A percentile compares a stretch with the other conserved stretches of the same genome.
These are phyloP conservation scores for Euphrasia confusa DNA, from an alignment of 257 asterid genomes.

Conservation along the genomic window DNA sequence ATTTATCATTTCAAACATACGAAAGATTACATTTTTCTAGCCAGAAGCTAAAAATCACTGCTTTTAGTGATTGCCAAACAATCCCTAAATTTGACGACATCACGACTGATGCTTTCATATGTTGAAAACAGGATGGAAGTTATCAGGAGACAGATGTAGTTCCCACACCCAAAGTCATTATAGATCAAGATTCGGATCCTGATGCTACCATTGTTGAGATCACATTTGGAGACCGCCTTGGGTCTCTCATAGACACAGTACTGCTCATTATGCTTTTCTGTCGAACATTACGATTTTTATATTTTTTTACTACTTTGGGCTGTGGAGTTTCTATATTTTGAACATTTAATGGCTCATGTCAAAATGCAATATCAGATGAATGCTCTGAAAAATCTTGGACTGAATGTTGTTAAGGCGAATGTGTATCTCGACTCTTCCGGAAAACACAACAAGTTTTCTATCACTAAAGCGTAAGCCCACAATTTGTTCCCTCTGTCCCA, in stretches of 20 bases:
- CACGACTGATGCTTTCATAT: slow-evolving; percentile 23
- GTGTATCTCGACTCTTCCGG: slow-evolving; percentile 94
- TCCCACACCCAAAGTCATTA: slow-evolving; percentile 73
- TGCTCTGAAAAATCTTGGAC: slow-evolving; percentile 78
- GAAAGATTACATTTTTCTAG: background rate
- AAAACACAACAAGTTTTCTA: slow-evolving; percentile 85
- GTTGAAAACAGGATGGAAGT: slow-evolving; percentile 56
- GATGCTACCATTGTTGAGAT: slow-evolving; percentile 88
- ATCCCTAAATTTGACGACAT: background rate
- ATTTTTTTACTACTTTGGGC: background rate
- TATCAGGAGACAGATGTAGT: slow-evolving; percentile 48
- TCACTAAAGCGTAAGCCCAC: slow-evolving; percentile 72
- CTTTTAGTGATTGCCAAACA: background rate
- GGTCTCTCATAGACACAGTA: slow-evolving; percentile 94
- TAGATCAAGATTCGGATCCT: slow-evolving; percentile 87
- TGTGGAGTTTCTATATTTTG: background rate
- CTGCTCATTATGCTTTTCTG: background rate
- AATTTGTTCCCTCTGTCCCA: background rate
- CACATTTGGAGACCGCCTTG: slow-evolving; percentile 95
- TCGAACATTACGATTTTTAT: background rate
- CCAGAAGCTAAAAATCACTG: background rate
- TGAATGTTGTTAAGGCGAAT: slow-evolving; percentile 87
- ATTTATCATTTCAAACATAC: background rate
- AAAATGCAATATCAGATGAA: slow-evolving; percentile 59
- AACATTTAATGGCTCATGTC: slow-evolving; percentile 25